These are phyloP conservation scores for Liriodendron chinense DNA, from an alignment of 164 flowering plant species.

Conservation along the genomic window DNA sequence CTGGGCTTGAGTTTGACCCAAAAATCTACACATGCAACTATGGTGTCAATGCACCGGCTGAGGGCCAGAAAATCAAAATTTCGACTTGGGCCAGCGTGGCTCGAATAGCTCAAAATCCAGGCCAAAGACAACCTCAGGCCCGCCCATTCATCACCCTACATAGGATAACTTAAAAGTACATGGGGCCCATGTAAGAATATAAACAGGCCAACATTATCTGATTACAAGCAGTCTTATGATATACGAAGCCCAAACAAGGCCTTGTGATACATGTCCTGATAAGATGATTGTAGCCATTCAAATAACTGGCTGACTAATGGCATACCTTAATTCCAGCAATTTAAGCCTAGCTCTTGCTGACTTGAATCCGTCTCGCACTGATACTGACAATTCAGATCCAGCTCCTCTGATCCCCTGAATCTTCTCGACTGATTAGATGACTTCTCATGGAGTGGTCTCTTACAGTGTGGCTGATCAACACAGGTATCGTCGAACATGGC, in stretches of 20 bases:
- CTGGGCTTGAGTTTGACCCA: too few species aligned
- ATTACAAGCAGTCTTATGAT: not conserved
- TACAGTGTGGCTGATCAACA: conserved; percentile 37
- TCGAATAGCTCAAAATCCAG: too few species aligned
- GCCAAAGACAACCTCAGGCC: too few species aligned
- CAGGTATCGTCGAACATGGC: conserved; percentile 29
- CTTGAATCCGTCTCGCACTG: conserved; percentile 40
- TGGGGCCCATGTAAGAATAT: not conserved
- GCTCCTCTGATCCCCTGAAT: conserved; percentile 18
- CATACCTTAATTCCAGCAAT: conserved; percentile 30
- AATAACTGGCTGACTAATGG: conserved; percentile 5
- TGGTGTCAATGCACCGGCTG: too few species aligned
- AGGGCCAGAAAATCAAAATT: too few species aligned
- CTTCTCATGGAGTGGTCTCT: conserved; percentile 24
- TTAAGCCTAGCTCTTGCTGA: conserved; percentile 48
- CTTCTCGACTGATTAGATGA: conserved; percentile 17
- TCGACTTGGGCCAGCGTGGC: too few species aligned
- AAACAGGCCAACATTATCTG: not conserved
- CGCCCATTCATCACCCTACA: too few species aligned
- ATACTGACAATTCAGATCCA: conserved; percentile 60
- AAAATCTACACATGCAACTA: too few species aligned
- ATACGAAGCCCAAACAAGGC: not conserved
- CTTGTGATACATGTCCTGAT: not conserved
- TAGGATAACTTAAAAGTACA: too few species aligned
- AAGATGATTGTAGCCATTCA: not conserved